Base-by-base conservation (phyloP, 495 filamentous ascomycete species). In the Hyaloscypha hepaticicola region DNA sequence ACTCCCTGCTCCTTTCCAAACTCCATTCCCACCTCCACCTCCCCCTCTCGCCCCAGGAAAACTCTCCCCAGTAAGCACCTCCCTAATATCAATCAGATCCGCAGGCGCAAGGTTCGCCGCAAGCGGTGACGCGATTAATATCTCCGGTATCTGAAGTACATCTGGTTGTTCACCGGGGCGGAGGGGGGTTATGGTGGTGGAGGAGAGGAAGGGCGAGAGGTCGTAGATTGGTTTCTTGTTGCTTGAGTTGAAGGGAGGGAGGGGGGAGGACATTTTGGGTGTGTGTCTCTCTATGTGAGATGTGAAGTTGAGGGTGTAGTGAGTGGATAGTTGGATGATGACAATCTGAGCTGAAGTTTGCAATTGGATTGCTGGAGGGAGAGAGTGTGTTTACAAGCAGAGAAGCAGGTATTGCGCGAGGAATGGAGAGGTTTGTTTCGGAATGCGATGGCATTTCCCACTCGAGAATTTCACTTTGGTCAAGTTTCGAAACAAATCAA, bases 121-220 rank as follows among this genome's bases (percentile, higher is more conserved):
- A n/a, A 70, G 34, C 19, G 68, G 68, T 12, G 59, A 63, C 5
- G 50, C 50, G 11, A 66, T 64, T 9, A 1, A 19, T 1, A 60
- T 58, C 29, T 53, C 21, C 9, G 68, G 64, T 16, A 70, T 64
- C 11, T 21, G 9, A 31, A 69, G 21, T 24, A 65, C 48, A 1
- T 51, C 31, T 12, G 50, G 57, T 14, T 29, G n/a, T 5, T 9
- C 24, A 24, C 14, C 7, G 8, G 56, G 28, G 21, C 22, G 7
- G 9, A 24, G 7, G 2, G 27, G 41, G 51, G 28, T 8, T 5
- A 68, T 55, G 3, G 68, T 61, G 1, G 64, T 49, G 2, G 64
- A 49, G 14, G 21, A 31, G n/a, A 66, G 55, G 56, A 66, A 58
- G 27, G 68, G 64, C 9, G 55, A 55, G n/a, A 66, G 49, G 41